Percentiles rank a stretch among this genome's conserved stretches.
phyloP scores from a whole-genome alignment of 164 flowering plant genomes.

The Nelumbo lutea region DNA sequence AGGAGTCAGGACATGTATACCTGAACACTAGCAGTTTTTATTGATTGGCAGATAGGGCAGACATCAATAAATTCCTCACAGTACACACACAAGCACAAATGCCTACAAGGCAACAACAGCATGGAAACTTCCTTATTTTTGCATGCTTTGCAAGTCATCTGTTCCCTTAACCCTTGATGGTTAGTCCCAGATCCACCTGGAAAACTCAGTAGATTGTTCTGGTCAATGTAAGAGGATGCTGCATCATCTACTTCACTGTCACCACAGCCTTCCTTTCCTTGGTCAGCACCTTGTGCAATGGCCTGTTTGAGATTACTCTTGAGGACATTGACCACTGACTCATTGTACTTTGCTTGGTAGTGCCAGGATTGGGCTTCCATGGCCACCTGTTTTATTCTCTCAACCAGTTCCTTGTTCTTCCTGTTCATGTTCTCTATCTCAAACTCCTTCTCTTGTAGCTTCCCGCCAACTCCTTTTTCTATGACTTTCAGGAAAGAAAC shows the following conservation, averaged over 20 bases:
- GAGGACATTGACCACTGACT: conserved; percentile 55
- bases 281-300: conserved; percentile 58
- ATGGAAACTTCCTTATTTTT: conserved; percentile 57
- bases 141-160: conserved; percentile 59
- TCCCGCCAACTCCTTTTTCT: conserved; percentile 53
- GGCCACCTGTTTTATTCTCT: conserved; percentile 63
- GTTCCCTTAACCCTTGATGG: conserved; percentile 16
- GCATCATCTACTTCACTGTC: conserved; percentile 81
- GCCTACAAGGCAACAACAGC: conserved; percentile 85
- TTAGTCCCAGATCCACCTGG: conserved; percentile 24
- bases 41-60: conserved; percentile 70
- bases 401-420: conserved; percentile 66
- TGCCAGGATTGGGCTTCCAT: conserved; percentile 77
- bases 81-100: conserved; percentile 72
- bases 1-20: conserved; percentile 59
- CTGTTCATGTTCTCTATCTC: conserved; percentile 63
- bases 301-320: conserved; percentile 69
- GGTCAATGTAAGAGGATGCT: conserved; percentile 52
- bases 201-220: conserved; percentile 25
- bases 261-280: conserved; percentile 74
- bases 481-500: conserved; percentile 48
- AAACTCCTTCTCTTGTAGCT: conserved; percentile 57
- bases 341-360: conserved; percentile 65
- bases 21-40: conserved; percentile 58
- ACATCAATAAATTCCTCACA: conserved; percentile 54